Evolutionary conservation across 768 basidiomycete genomes (phyloP).

Genomic region (Lactifluus volemus): DNA sequence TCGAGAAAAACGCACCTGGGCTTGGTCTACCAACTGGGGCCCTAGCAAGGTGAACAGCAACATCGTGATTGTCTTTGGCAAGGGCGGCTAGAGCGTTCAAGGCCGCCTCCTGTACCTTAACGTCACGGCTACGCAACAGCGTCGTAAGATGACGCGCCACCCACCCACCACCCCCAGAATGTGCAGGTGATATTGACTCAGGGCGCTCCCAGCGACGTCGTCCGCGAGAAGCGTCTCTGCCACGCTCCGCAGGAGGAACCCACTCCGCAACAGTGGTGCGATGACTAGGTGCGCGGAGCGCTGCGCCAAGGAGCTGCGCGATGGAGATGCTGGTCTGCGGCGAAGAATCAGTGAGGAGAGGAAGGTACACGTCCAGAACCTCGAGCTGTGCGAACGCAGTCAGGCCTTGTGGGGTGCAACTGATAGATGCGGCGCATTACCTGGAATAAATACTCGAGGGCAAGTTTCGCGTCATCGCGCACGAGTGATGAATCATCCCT

Average conservation of each 20-base stretch:
- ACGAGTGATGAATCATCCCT: slow-evolving; percentile 35
- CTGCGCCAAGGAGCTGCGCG: slow-evolving; percentile 48
- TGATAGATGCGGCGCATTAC: slow-evolving; percentile 27
- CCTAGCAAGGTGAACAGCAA: slow-evolving; percentile 44
- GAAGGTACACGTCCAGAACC: slow-evolving; percentile 58
- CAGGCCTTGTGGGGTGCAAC: not conserved
- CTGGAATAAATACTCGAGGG: slow-evolving; percentile 53
- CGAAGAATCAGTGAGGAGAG: slow-evolving; percentile 43
- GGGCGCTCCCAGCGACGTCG: slow-evolving; percentile 72
- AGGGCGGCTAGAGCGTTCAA: slow-evolving; percentile 58
- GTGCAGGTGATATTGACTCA: slow-evolving; percentile 31
- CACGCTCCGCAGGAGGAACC: slow-evolving; percentile 49
- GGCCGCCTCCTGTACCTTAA: slow-evolving; percentile 60
- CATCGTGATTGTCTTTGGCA: slow-evolving; percentile 48
- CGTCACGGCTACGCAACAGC: slow-evolving; percentile 42
- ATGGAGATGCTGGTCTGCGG: slow-evolving; percentile 39
- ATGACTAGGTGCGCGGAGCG: slow-evolving; percentile 42
- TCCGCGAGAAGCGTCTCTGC: slow-evolving; percentile 40
- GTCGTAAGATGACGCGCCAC: slow-evolving; percentile 42
- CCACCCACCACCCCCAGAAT: slow-evolving; percentile 42
- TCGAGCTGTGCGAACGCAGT: slow-evolving; percentile 34
- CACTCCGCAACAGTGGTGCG: slow-evolving; percentile 48
- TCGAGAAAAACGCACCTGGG: not conserved
- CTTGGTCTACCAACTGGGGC: slow-evolving; percentile 6
- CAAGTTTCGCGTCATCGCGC: slow-evolving; percentile 43